These are phyloP conservation scores for Pilatotrama ljubarskyi DNA, from an alignment of 768 basidiomycete genomes.

Conservation along the genomic window DNA sequence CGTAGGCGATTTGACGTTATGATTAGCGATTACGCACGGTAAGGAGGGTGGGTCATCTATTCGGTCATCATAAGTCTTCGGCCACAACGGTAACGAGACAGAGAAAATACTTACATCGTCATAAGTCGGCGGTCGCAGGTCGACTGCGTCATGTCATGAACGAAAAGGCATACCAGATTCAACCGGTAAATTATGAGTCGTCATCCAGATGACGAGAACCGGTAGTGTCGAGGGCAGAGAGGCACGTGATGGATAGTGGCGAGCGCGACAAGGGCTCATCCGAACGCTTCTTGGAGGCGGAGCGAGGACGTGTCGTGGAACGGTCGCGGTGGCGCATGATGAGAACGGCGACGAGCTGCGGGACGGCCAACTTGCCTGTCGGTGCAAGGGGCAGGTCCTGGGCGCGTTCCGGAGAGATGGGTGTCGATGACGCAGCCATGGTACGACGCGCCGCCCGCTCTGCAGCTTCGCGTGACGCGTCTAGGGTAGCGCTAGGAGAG, in stretches of 20 bases:
- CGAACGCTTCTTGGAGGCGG: conserved; percentile 7
- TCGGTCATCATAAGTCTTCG: not conserved
- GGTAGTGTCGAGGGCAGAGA: not conserved
- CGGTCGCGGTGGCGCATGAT: conserved; percentile 30
- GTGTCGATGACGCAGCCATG: not conserved
- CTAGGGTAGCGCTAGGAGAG: not conserved
- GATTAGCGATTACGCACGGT: conserved; percentile 20
- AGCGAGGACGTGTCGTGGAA: conserved; percentile 21
- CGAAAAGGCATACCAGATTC: conserved; percentile 5
- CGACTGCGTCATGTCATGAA: conserved; percentile 9
- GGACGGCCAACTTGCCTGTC: conserved; percentile 20
- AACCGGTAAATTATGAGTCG: not conserved
- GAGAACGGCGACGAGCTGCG: conserved; percentile 30
- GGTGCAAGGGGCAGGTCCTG: conserved; percentile 4
- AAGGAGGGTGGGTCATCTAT: conserved; percentile 14
- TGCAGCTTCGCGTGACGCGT: conserved; percentile 8
- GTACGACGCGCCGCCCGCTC: conserved; percentile 15
- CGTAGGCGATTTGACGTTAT: conserved; percentile 9
- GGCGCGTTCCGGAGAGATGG: not conserved
- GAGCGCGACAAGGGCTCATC: not conserved
- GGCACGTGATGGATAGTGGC: conserved; percentile 2
- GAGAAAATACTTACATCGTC: conserved; percentile 13
- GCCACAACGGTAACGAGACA: not conserved
- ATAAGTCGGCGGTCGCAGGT: not conserved
- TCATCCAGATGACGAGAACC: conserved; percentile 11